Conservation (phyloP, 2,329 filamentous ascomycete genomes). For the Hymenoscyphus occultus region DNA sequence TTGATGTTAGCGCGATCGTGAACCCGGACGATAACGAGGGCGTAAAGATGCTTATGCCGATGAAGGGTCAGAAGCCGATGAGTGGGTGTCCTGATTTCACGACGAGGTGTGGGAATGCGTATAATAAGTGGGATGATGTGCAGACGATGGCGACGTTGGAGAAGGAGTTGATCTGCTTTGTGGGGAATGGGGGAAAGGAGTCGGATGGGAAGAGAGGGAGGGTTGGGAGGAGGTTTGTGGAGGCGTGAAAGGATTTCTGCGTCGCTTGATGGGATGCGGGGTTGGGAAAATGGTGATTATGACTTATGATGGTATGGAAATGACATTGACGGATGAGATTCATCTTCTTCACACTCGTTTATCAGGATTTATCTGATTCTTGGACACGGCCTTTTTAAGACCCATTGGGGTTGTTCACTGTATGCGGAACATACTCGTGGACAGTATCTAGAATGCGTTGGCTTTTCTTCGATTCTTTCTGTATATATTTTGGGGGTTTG, state of each 20-base stretch:
- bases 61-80: conserved; percentile 37
- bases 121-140: conserved; percentile 53
- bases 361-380: too few species aligned
- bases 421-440: too few species aligned
- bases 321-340: too few species aligned
- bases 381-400: too few species aligned
- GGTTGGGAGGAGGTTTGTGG: neutral
- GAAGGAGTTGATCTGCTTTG: conserved; percentile 46
- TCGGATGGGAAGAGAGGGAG: neutral
- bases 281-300: too few species aligned
- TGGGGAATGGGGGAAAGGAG: conserved; percentile 24
- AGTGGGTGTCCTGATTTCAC: conserved; percentile 53
- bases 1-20: conserved; percentile 58
- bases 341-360: too few species aligned
- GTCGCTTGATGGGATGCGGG: neutral
- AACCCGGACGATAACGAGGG: conserved; percentile 48
- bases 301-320: too few species aligned
- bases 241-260: neutral
- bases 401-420: too few species aligned
- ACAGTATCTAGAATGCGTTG: too few species aligned
- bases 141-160: conserved; percentile 53
- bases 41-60: conserved; percentile 55
- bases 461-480: too few species aligned
- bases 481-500: too few species aligned
- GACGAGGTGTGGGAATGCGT: conserved; percentile 46